Conservation (phyloP, 208 protist genomes). For the Angomonas ambiguus region DNA sequence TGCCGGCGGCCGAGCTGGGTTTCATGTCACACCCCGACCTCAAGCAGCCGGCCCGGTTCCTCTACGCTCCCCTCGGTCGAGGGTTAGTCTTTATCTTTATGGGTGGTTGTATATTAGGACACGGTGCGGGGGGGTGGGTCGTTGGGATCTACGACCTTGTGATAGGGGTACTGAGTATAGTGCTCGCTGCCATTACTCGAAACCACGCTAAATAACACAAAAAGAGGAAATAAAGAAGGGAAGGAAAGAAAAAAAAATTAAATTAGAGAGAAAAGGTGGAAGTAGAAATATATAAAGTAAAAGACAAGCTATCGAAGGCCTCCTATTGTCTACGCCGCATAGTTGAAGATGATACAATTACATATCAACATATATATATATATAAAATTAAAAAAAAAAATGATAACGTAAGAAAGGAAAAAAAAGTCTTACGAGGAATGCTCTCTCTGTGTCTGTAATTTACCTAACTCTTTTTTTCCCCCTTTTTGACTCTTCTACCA, state of each 20-base stretch:
- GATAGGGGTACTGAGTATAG: constrained; percentile 46
- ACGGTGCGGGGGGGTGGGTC: constrained; percentile 43
- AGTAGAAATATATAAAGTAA: no score
- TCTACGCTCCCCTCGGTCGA: constrained; percentile 45
- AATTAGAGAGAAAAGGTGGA: no score
- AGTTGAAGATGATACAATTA: no score
- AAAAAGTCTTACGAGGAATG: no score
- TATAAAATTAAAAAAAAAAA: constrained; percentile 3
- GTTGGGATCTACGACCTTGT: constrained; percentile 56
- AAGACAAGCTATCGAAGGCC: no score
- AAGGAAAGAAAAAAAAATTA: neutral
- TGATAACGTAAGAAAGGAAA: neutral
- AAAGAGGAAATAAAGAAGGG: neutral
- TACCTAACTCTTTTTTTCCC: no score
- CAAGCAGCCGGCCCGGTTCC: constrained; percentile 36
- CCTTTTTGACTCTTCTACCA: no score
- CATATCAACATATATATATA: no score
- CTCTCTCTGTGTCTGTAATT: no score
- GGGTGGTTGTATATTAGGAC: constrained; percentile 53
- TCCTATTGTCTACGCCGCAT: no score
- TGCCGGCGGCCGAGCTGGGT: constrained; percentile 51
- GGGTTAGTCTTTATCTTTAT: constrained; percentile 76
- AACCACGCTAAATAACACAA: neutral
- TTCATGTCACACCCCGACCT: constrained; percentile 50
- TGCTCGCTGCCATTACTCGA: constrained; percentile 20